phyloP scores from a whole-genome alignment of 805 yeast species.

The Ogataea pini region DNA sequence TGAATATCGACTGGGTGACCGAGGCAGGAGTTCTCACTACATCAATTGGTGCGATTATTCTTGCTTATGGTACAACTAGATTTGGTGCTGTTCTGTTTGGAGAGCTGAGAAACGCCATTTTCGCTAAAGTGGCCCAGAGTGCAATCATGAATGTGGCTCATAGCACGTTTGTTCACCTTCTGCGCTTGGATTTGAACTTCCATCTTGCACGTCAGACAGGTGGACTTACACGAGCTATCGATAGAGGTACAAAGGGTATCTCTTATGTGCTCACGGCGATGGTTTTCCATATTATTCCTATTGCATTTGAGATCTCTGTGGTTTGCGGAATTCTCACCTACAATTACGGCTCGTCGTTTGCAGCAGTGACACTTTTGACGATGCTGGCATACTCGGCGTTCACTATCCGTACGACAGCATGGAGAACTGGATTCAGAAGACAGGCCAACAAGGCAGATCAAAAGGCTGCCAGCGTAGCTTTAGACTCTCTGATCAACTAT shows the following conservation, averaged over 20 bases:
- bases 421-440: constrained; percentile 93
- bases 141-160: constrained; percentile 90
- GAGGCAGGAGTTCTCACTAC: constrained; percentile 64
- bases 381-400: constrained; percentile 87
- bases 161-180: constrained; percentile 80
- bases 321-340: constrained; percentile 94
- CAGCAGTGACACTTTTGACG: constrained; percentile 83
- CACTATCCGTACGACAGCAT: constrained; percentile 89
- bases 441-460: constrained; percentile 92
- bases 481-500: constrained; percentile 90
- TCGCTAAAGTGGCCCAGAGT: constrained; percentile 92
- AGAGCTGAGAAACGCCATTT: constrained; percentile 90
- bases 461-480: constrained; percentile 90
- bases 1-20: constrained; percentile 85
- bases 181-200: constrained; percentile 84
- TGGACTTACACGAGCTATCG: constrained; percentile 93
- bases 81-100: constrained; percentile 95
- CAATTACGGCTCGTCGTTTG: constrained; percentile 86
- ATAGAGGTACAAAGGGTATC: constrained; percentile 96
- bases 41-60: constrained; percentile 62
- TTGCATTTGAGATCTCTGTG: constrained; percentile 85
- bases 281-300: constrained; percentile 97
- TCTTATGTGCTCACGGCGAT: constrained; percentile 89
- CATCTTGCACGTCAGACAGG: constrained; percentile 94
- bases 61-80: constrained; percentile 92